Base-by-base conservation (phyloP, 2,329 filamentous ascomycete species). In the Fusarium foetens region DNA sequence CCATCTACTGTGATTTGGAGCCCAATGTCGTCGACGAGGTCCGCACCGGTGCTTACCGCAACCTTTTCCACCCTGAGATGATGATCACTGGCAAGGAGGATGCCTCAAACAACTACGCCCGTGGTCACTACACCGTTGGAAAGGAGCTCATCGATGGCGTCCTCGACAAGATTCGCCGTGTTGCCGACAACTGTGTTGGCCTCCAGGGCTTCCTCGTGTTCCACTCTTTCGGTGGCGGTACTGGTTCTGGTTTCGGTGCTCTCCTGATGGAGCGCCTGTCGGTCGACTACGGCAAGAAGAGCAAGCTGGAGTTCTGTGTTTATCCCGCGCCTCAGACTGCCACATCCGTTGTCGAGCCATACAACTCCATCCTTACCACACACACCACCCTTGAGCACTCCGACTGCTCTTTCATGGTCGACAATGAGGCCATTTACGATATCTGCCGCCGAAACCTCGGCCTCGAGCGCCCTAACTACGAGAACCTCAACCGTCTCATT, bases 21-120 rank as follows among this genome's bases (percentile, higher is more conserved):
- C 96, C 96, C 88, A 98, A 98, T 82, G 96, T 98, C 81, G 92
- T 99, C 88, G 96, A 99, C 82, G 96, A 98, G 88, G 96, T 98
- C 86, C 95, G 96, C 87, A 98, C 95, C 79, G 96, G 96, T 82
- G 86, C 94, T 83, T 99, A 98, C 91, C 93, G 95, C 81, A 93
- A 90, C 82, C 92, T 99, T 75, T 98, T 98, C 91, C 96, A 98
- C 89, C 96, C 96, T 68, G 96, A 98, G 87, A 93, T 97, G 87
- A 97, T 99, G 95, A 98, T 99, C 86, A 97, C 94, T 75, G 96
- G 96, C 86, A 98, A 98, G 92, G 96, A 98, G 90, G 96, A 98
- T 91, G 96, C 96, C 77, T 98, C 95, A 78, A 99, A 99, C 93
- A 99, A 99, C 92, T 98, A 98, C 83, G 96, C 96, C 79, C 95